Percentiles rank a stretch among this genome's conserved stretches.
phyloP scores from a whole-genome alignment of 2,329 filamentous ascomycete species.

The Monilinia fructigena region DNA sequence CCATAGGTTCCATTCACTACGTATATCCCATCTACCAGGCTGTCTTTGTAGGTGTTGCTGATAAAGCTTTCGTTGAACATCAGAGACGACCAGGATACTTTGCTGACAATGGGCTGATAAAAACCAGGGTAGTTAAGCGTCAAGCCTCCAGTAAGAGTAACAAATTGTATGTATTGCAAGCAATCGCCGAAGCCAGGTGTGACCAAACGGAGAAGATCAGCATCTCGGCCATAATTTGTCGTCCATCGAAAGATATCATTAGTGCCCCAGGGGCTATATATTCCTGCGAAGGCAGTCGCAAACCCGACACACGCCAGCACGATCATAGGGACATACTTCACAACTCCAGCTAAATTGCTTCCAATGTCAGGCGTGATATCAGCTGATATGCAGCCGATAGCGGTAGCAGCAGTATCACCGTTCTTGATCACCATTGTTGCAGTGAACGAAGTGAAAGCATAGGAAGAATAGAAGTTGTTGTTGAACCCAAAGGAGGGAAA shows the following conservation, averaged over 20 bases:
- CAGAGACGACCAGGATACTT: conserved; percentile 81
- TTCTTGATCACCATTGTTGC: conserved; percentile 72
- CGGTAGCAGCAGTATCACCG: conserved; percentile 61
- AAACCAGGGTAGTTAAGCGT: conserved; percentile 89
- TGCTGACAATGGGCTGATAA: conserved; percentile 87
- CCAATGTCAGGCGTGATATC: conserved; percentile 83
- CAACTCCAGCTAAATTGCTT: conserved; percentile 59
- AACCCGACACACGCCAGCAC: conserved; percentile 77
- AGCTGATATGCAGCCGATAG: conserved; percentile 78
- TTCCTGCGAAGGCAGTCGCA: conserved; percentile 79
- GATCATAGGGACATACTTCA: conserved; percentile 74
- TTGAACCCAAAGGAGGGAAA: conserved; percentile 73
- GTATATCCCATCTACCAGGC: conserved; percentile 83
- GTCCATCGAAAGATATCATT: conserved; percentile 91
- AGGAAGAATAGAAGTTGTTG: conserved; percentile 76
- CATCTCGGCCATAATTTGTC: conserved; percentile 95
- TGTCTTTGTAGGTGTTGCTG: conserved; percentile 62
- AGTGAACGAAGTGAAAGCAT: conserved; percentile 80
- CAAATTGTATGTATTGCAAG: conserved; percentile 93
- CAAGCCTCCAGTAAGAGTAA: conserved; percentile 81
- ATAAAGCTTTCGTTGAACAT: conserved; percentile 94
- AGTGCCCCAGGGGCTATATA: conserved; percentile 92
- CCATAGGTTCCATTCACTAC: conserved; percentile 75
- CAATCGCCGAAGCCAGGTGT: conserved; percentile 97
- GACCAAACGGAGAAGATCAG: conserved; percentile 84